Evolutionary conservation across 345 rosid species (phyloP), one percentile per base, ranked within the genome.

Genomic region (Citrus medica): DNA sequence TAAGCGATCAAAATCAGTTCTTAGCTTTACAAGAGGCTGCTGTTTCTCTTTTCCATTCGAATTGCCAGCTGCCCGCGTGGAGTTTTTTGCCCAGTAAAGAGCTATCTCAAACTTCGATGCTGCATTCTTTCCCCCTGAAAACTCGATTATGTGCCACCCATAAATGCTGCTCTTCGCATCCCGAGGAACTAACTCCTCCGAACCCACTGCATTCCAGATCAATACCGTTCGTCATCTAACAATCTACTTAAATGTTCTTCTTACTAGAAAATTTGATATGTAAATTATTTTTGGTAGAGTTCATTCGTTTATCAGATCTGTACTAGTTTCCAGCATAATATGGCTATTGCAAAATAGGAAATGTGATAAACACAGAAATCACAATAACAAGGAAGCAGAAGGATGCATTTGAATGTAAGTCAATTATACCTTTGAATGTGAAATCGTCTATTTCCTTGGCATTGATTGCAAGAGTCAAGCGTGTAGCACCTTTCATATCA

Each of bases 131-230:
- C 98, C 97, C 40, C 98, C 98, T 3, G 97, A 79, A 83, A 89
- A 92, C 81, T 94, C 97, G 79, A 95, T 88, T 9, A 79, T 81
- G 82, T 90, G 97, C 98, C 98, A 95, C 77, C 98, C 97, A 5
- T 92, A 85, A 24, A 68, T 37, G n/a, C 89, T 84, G 71, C 77
- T 84, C 85, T 94, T 94, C 73, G 77, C 81, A 16, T 90, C 97
- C 14, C 58, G 72, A 3, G 85, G 85, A 76, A 92, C 84, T 61
- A 96, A 37, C 86, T 89, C 94, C 55, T 83, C 85, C 1, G 83
- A 83, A 68, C 84, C 81, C 63, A 68, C 97, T 89, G 86, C 83
- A 84, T 76, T 69, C 32, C 32, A 60, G 30, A 37, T 71, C 32
- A 32, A 17, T 13, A 46, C 21, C 0, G 8, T 13, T 46, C 14